A percentile compares a stretch with the other conserved stretches of the same genome.
Evolutionary conservation across 805 yeast genomes (phyloP).

Genomic region (Myxozyma mucilagina): DNA sequence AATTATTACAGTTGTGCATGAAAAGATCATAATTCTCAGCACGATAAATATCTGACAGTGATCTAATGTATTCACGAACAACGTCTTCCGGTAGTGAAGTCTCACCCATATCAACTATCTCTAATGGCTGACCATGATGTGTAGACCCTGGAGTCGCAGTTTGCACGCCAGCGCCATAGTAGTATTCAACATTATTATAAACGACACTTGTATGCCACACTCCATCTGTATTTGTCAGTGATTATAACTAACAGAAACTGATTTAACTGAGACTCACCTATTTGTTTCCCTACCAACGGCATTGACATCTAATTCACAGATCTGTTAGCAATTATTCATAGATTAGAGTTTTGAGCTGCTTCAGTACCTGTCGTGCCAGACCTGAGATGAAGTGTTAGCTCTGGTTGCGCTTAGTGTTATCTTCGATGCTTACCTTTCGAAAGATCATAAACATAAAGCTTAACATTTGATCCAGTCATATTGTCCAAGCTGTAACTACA

Average conservation of each 20-base stretch:
- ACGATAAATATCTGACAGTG: slow-evolving; percentile 49
- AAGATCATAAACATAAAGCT: slow-evolving; percentile 63
- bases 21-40: slow-evolving; percentile 57
- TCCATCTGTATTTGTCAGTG: slow-evolving; percentile 49
- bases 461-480: slow-evolving; percentile 41
- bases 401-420: neutral
- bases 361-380: slow-evolving; percentile 50
- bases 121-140: slow-evolving; percentile 59
- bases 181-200: slow-evolving; percentile 57
- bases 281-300: slow-evolving; percentile 51
- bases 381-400: slow-evolving; percentile 41
- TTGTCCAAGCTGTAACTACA: neutral
- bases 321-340: neutral
- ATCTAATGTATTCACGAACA: slow-evolving; percentile 54
- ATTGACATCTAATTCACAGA: slow-evolving; percentile 40
- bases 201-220: slow-evolving; percentile 64
- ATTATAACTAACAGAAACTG: slow-evolving; percentile 25
- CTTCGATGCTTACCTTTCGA: slow-evolving; percentile 40
- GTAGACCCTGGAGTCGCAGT: slow-evolving; percentile 53
- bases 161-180: slow-evolving; percentile 60
- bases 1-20: slow-evolving; percentile 68
- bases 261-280: slow-evolving; percentile 10
- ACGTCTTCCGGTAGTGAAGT: slow-evolving; percentile 56
- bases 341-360: neutral
- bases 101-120: slow-evolving; percentile 54